Base-by-base conservation (phyloP, 768 basidiomycete genomes). In the Chlorophyllum brunneum region DNA sequence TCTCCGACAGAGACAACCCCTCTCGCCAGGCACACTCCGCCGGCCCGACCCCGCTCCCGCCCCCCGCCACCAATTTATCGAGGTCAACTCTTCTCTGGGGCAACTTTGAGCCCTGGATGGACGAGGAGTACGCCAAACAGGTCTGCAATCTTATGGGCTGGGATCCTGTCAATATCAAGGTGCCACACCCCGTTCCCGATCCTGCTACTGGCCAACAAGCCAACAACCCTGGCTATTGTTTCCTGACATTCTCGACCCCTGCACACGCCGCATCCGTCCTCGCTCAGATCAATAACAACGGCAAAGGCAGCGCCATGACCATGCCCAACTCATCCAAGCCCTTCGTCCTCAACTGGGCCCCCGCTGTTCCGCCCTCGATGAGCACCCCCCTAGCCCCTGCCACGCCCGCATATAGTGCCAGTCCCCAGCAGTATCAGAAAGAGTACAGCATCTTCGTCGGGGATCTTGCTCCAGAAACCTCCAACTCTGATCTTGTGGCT, bases 361-460 rank as follows among this genome's bases (percentile, higher is more conserved):
- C 72, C 4, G 65, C 71, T 15, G 62, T 70, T 22, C 64, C 67
- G 7, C 58, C 73, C 1, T 54, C 69, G 16, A 36, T 66, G 33
- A 47, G 65, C 23, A 42, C 64, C 45, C 56, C 74, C 13, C 71
- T 72, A 29, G 59, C 70, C 44, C 51, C 70, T 13, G 49, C 59
- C 23, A 47, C 56, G 33, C 56, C 61, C 18, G 46, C 63, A 7
- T 62, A 60, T 51, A 56, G 72, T 48, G 62, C 70, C 10, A 46
- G 20, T 22, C 31, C 50, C 7, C 55, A 51, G 43, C 50, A 49
- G 30, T 86, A 80, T 57, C 81, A 82, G 30, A 91, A 86, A 66
- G 94, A 95, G 69, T 95, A 88, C 65, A 92, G 89, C 67, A 92
- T 97, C 49, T 97, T 97, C 61, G 93, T 95, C 2, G 93, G 93